A percentile compares a stretch with the other conserved stretches of the same genome.
These are phyloP conservation scores for Hanseniaspora sp. DNA, from an alignment of 1,139 yeast genomes.

Conservation along the genomic window DNA sequence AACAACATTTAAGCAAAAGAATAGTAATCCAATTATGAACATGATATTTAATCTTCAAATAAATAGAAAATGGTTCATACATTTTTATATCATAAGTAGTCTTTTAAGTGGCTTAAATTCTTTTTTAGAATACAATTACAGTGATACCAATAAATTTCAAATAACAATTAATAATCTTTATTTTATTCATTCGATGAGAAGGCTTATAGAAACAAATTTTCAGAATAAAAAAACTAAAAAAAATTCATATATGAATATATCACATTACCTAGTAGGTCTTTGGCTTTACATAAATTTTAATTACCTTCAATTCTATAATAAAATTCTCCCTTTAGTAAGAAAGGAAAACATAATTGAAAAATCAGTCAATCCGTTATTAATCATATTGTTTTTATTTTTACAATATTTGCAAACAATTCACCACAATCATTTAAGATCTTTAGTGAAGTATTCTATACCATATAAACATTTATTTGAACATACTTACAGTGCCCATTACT, in stretches of 20 bases:
- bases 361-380: conserved; percentile 18
- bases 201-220: conserved; percentile 52
- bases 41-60: conserved; percentile 30
- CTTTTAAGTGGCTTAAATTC: conserved; percentile 18
- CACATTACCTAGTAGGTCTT: conserved; percentile 68
- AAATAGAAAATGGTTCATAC: conserved; percentile 39
- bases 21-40: conserved; percentile 16
- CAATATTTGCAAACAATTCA: conserved; percentile 40
- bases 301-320: conserved; percentile 20
- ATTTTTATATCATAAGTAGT: conserved; percentile 33
- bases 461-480: conserved; percentile 39
- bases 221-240: conserved; percentile 32
- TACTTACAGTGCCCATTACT: conserved; percentile 68
- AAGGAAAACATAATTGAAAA: conserved; percentile 22
- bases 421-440: conserved; percentile 49
- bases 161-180: conserved; percentile 22
- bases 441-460: conserved; percentile 63
- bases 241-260: conserved; percentile 52
- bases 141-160: conserved; percentile 2
- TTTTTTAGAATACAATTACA: conserved; percentile 11
- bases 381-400: conserved; percentile 29
- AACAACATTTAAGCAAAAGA: neutral
- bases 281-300: conserved; percentile 45
- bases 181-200: conserved; percentile 32
- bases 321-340: conserved; percentile 22